Evolutionary conservation across 441 rosid species (phyloP), one percentile per base, ranked within the genome.

Genomic region (Croton laevigatus): DNA sequence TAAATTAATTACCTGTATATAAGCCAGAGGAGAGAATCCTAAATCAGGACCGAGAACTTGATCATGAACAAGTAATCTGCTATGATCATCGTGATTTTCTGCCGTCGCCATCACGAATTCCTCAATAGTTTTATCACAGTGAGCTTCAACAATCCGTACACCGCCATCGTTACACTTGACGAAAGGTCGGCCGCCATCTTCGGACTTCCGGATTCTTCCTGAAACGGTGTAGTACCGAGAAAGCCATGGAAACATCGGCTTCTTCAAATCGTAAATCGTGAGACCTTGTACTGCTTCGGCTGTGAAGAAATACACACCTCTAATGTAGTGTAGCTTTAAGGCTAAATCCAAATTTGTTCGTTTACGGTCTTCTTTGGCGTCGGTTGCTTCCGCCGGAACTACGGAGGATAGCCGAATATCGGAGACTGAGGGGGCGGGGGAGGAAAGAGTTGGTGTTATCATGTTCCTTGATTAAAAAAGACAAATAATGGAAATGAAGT

Each of bases 111-210:
- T 60, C 88, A 87, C 58, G 87, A 87, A 89, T 59, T 91, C 87
- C 57, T 82, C 86, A 1, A 91, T 27, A 0, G 89, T 83, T 62
- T 49, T 73, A 9, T 85, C 84, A 36, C 86, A 83, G 0, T 5
- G 36, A 2, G 93, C 93, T 74, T 89, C 94, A 0, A 84, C 81
- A 4, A 88, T 69, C 23, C 97, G 79, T 14, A 83, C 84, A 34
- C 97, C 97, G 23, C 89, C 75, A 59, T 91, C 97, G 62, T 89
- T 91, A 74, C 97, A 89, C 71, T 88, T 88, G 51, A 91, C 64
- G 66, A 80, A 79, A 2, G 86, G 88, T 75, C 82, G 63, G 17
- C 82, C 82, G 0, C 20, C 20, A 6, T 6, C 8, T 14, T 80
- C 79, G 8, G 79, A 76, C 45, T 79, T 71, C 71, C 93, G 79